Evolutionary conservation across 345 rosid genomes (phyloP), one percentile per base, ranked within the genome.

Genomic region (Gossypium longicalyx): DNA sequence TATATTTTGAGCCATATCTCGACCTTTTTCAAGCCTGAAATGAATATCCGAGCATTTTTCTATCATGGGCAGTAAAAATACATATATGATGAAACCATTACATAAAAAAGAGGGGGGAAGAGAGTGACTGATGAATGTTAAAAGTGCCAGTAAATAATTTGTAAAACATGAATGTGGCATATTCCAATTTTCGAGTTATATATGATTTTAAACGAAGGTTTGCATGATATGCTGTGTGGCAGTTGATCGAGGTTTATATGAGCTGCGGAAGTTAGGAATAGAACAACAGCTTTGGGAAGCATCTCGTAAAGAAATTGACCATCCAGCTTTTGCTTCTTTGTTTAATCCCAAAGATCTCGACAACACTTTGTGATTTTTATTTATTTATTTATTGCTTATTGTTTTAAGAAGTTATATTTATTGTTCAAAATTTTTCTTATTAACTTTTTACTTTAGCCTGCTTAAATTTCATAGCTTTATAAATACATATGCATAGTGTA

Each of bases 221-320:
- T 54, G 45, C 11, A n/a, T 16, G 27, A 11, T 73, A 15, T 48
- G 53, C 15, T 16, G 58, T 67, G 12, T 61, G 67, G 74, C 86
- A 93, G 98, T 91, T 73, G 92, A 93, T 79, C 82, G 98, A 76
- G 97, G 93, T 12, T 76, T 91, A 73, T 70, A 80, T 76, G 97
- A 91, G 85, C 86, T 93, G 78, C 85, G 90, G 84, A 93, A 93
- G 82, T 84, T 93, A 77, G 90, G 95, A 70, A 90, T 93, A 64
- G 97, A 93, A 79, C 98, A 87, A 69, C 97, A 89, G 70, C 88
- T 93, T 19, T 93, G 98, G 97, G 97, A 89, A 86, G 89, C 91
- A 34, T 93, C 98, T 75, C 84, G 98, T 41, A 81, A 76, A 77
- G 90, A 89, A 75, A 89, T 81, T 69, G 89, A 82, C 29, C 85